Evolutionary conservation across 306 rosid species (phyloP).

Genomic region (Cicer pinnatifidum): DNA sequence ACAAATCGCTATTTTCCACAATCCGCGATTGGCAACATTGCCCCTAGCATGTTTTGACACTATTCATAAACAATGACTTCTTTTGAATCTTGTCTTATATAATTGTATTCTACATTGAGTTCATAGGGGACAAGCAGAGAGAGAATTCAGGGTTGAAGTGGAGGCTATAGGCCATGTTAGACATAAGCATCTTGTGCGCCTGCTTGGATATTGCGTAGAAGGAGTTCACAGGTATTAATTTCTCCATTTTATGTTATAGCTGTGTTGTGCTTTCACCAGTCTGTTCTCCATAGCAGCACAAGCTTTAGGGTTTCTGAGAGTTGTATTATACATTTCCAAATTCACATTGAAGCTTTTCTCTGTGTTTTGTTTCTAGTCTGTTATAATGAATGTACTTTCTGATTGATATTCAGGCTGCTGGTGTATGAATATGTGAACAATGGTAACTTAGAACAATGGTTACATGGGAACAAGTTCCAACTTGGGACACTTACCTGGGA

Average conservation of each 20-base stretch:
- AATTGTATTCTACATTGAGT: slow-evolving; percentile 40
- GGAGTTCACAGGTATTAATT: slow-evolving; percentile 81
- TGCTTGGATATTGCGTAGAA: slow-evolving; percentile 89
- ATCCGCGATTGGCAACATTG: too few relatives aligned
- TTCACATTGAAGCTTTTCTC: slow-evolving; percentile 9
- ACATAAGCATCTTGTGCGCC: slow-evolving; percentile 93
- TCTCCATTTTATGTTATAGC: not conserved
- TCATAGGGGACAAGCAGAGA: slow-evolving; percentile 96
- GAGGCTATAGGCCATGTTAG: slow-evolving; percentile 98
- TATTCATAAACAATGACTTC: slow-evolving; percentile 24
- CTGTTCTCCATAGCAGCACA: slow-evolving; percentile 1
- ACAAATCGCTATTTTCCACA: too few relatives aligned
- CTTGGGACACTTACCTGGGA: slow-evolving; percentile 90
- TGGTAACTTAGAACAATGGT: slow-evolving; percentile 96
- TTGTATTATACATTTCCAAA: slow-evolving; percentile 6
- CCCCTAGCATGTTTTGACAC: not conserved
- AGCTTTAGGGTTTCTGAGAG: slow-evolving; percentile 27
- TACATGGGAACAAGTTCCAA: slow-evolving; percentile 80
- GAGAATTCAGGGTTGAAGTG: slow-evolving; percentile 97
- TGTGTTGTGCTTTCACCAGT: slow-evolving; percentile 9
- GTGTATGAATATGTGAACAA: slow-evolving; percentile 96
- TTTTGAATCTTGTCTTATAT: slow-evolving; percentile 26
- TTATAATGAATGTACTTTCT: slow-evolving; percentile 20
- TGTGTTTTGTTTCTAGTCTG: slow-evolving; percentile 21
- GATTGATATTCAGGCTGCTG: slow-evolving; percentile 67